Conservation (phyloP, 257 asterid genomes). For the Fraxinus cuspidata region DNA sequence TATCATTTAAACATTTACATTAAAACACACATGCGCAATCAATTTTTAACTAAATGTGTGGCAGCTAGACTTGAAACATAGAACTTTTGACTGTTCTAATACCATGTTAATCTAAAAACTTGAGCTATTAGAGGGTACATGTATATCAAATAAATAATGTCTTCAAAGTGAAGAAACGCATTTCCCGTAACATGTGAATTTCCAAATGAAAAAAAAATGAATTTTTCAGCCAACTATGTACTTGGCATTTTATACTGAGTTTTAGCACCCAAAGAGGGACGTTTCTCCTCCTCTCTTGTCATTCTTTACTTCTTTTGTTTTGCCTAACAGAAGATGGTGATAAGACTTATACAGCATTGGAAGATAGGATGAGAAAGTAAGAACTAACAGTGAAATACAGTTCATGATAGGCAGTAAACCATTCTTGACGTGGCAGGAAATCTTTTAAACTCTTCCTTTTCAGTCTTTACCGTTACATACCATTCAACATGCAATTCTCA, state of each 20-base stretch:
- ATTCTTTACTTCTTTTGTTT: neutral
- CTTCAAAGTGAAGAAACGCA: neutral
- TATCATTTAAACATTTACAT: neutral
- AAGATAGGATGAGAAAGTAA: neutral
- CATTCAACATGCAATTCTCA: slow-evolving; percentile 10
- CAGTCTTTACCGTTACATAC: neutral
- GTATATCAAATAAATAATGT: neutral
- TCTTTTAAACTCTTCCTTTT: neutral
- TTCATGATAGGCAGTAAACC: slow-evolving; percentile 17
- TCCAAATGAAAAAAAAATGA: neutral
- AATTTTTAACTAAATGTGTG: too few relatives aligned
- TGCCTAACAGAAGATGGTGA: slow-evolving; percentile 13
- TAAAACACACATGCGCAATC: too few relatives aligned
- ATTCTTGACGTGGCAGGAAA: neutral
- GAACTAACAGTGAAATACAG: neutral
- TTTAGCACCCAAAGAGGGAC: neutral
- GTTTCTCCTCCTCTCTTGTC: neutral
- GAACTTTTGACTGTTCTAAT: too few relatives aligned
- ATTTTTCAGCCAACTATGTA: neutral
- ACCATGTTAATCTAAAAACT: too few relatives aligned
- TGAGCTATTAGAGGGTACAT: too few relatives aligned
- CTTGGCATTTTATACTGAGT: neutral
- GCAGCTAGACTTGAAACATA: too few relatives aligned
- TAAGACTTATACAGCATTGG: neutral
- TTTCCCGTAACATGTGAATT: neutral